These are phyloP conservation scores for Skeletonema menzelii DNA, from an alignment of 108 stramenopile genomes.

Conservation along the genomic window DNA sequence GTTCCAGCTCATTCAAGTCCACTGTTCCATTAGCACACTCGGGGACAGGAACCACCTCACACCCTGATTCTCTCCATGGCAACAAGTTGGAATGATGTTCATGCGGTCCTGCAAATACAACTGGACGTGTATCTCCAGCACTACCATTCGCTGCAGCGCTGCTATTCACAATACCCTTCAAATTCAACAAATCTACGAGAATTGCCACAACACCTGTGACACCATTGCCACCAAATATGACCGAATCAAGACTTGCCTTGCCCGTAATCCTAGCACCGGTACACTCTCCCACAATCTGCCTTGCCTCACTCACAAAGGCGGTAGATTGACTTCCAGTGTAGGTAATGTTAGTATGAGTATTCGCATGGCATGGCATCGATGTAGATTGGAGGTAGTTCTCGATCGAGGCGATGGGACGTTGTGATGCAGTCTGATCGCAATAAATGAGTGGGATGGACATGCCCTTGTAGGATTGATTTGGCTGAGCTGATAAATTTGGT, in stretches of 20 bases:
- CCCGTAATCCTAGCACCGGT: conserved; percentile 87
- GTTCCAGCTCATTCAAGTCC: conserved; percentile 75
- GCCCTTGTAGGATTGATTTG: conserved; percentile 14
- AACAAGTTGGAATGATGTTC: conserved; percentile 98
- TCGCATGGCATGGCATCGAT: conserved; percentile 90
- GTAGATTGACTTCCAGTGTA: conserved; percentile 88
- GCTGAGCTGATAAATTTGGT: neutral
- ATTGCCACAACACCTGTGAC: conserved; percentile 89
- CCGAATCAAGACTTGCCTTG: conserved; percentile 86
- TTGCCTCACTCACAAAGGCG: conserved; percentile 88
- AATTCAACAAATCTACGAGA: conserved; percentile 71
- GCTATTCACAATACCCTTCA: conserved; percentile 11
- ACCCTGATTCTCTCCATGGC: conserved; percentile 95
- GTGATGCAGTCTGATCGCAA: conserved; percentile 85
- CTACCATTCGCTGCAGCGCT: neutral
- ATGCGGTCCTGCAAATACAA: conserved; percentile 93
- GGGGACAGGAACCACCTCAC: conserved; percentile 67
- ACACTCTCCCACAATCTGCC: conserved; percentile 88
- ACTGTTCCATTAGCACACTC: conserved; percentile 47
- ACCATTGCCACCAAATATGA: conserved; percentile 95
- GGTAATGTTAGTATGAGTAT: conserved; percentile 93
- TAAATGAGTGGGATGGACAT: conserved; percentile 75
- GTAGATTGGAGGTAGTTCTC: conserved; percentile 62
- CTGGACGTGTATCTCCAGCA: conserved; percentile 33
- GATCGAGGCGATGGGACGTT: conserved; percentile 70